A percentile compares a stretch with the other conserved stretches of the same genome.
Conservation (phyloP, 768 basidiomycete genomes). For the Imleria badia region DNA sequence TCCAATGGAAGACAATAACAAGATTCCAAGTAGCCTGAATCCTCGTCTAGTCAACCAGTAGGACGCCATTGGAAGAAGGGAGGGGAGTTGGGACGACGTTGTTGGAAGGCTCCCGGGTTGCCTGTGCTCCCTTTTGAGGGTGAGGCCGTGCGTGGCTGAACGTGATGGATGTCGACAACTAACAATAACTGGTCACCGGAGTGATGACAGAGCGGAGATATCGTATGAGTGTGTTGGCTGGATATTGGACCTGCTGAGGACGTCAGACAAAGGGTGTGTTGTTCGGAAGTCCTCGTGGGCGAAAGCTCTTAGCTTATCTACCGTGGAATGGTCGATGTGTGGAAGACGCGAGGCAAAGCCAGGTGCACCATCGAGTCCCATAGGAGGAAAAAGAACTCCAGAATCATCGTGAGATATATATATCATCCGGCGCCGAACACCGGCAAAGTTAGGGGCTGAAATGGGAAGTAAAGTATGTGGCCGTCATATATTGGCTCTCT, state of each 20-base stretch:
- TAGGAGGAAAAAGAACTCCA: neutral
- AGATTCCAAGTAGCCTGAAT: conserved; percentile 10
- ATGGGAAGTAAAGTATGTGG: no score
- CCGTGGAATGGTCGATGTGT: neutral
- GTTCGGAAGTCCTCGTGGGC: neutral
- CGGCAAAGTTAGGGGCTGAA: no score
- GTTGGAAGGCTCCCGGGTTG: neutral
- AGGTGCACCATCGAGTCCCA: neutral
- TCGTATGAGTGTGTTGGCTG: no score
- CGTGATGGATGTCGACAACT: neutral
- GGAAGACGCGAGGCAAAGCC: neutral
- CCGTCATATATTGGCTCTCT: no score
- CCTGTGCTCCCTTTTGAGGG: conserved; percentile 5
- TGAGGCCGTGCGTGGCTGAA: neutral
- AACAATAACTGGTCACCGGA: neutral
- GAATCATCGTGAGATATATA: neutral
- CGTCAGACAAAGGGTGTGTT: neutral
- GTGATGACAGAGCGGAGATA: neutral
- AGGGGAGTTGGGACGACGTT: neutral
- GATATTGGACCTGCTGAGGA: neutral
- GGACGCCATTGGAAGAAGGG: conserved; percentile 17
- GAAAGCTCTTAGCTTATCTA: neutral
- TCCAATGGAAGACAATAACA: conserved; percentile 8
- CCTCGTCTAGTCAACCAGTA: conserved; percentile 27
- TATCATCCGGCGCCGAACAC: neutral